Base-by-base conservation (phyloP, 768 basidiomycete genomes). In the Mycena maculata region DNA sequence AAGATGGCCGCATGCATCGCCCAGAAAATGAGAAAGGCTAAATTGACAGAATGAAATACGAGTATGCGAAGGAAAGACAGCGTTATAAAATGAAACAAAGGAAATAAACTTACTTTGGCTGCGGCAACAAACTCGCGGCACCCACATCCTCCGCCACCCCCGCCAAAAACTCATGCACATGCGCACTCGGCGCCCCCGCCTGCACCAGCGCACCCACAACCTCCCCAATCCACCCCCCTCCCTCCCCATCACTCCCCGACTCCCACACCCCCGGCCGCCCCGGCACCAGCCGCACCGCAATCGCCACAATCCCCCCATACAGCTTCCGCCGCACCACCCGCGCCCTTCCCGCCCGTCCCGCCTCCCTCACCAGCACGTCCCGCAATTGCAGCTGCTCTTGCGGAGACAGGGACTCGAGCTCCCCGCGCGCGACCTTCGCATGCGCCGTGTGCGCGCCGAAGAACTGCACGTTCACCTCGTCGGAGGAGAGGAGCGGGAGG, bases 371-470 rank as follows among this genome's bases (percentile, higher is more conserved):
- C 38, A 69, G 56, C 41, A 57, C 53, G 39, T 63, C 63, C 23
- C 53, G 25, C 38, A 71, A 38, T 28, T n/a, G 57, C 20, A 12
- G 11, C 50, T 58, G 59, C 16, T 62, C 50, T 15, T 45, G 45
- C n/a, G 12, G 1, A 22, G 44, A 1, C 16, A 70, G 53, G 2
- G 33, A 20, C 27, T 36, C 39, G 5, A 50, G 27, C 13, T 54
- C 33, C 5, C 97, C 96, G 69, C 96, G 83, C 16, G 92, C 89
- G 69, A 97, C 94, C 86, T 98, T 98, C 67, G 96, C 93, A 75
- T 96, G 94, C 3, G 92, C 88, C 0, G 94, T 98, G 72, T 98
- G 96, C 6, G 96, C 95, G 3, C 95, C 95, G 74, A 95, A 97
- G 84, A 97, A 98, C 76, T 96, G 92, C 12, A 97, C 93, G 73